Conservation (phyloP, 202 grass and related monocot genomes). For the Brachypodium distachyon region DNA sequence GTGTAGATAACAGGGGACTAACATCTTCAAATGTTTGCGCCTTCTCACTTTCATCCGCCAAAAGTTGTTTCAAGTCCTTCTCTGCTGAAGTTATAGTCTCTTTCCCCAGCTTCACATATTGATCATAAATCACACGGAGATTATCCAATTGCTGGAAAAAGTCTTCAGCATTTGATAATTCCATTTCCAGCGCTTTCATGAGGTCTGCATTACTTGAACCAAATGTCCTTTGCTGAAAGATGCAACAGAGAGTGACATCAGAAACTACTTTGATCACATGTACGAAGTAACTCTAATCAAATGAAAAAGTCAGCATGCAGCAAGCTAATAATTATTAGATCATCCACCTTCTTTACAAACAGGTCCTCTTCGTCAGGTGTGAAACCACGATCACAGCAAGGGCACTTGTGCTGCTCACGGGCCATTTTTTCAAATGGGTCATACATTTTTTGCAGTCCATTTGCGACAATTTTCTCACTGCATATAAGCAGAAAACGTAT, state of each 20-base stretch:
- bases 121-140: constrained; percentile 63
- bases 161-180: constrained; percentile 54
- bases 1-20: constrained; percentile 19
- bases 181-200: constrained; percentile 52
- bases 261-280: not conserved
- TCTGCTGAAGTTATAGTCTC: constrained; percentile 73
- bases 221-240: constrained; percentile 83
- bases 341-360: constrained; percentile 68
- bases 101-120: constrained; percentile 60
- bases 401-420: constrained; percentile 69
- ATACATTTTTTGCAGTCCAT: constrained; percentile 82
- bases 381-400: constrained; percentile 87
- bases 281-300: constrained; percentile 10
- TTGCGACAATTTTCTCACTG: constrained; percentile 56
- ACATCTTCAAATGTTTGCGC: constrained; percentile 72
- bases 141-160: constrained; percentile 75
- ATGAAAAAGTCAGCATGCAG: not conserved
- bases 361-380: constrained; percentile 83
- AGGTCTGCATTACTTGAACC: constrained; percentile 49
- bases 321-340: not conserved
- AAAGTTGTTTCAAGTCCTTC: constrained; percentile 69
- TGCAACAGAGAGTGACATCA: constrained; percentile 24
- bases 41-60: constrained; percentile 66
- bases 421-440: constrained; percentile 77
- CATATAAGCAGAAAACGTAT: constrained; percentile 15